Conservation (phyloP, 83 land plant genomes). For the Thuja plicata region DNA sequence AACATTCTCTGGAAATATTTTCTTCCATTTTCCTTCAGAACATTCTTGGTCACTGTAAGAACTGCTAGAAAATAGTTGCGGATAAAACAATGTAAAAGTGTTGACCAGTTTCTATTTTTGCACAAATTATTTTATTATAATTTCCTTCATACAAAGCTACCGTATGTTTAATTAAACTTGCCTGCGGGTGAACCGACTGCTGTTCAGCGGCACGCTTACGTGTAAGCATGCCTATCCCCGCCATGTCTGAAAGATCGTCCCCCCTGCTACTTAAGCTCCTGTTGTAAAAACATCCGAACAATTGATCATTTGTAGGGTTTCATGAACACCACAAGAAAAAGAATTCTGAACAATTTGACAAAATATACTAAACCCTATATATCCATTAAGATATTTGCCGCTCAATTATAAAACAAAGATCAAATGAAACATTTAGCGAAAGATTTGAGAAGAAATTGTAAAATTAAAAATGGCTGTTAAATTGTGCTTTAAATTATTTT, state of each 20-base stretch:
- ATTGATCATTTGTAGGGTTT: neutral
- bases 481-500: neutral
- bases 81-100: too few relatives aligned
- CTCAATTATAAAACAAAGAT: neutral
- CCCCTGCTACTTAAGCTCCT: neutral
- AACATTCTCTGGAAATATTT: too few relatives aligned
- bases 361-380: neutral
- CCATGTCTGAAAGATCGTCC: slow-evolving; percentile 3
- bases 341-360: neutral
- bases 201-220: neutral
- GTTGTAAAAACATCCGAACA: neutral
- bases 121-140: neutral
- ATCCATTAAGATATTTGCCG: neutral
- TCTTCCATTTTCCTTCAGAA: too few relatives aligned
- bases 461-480: neutral
- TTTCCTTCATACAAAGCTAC: neutral
- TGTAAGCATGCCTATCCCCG: neutral
- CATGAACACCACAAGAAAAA: neutral
- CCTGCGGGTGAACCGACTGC: neutral
- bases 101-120: neutral
- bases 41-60: too few relatives aligned
- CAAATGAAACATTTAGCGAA: neutral
- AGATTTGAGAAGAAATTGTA: too few relatives aligned
- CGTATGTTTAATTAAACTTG: neutral
- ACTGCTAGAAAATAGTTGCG: too few relatives aligned